Conservation (phyloP, 768 basidiomycete species). For the Psilocybe sp. region DNA sequence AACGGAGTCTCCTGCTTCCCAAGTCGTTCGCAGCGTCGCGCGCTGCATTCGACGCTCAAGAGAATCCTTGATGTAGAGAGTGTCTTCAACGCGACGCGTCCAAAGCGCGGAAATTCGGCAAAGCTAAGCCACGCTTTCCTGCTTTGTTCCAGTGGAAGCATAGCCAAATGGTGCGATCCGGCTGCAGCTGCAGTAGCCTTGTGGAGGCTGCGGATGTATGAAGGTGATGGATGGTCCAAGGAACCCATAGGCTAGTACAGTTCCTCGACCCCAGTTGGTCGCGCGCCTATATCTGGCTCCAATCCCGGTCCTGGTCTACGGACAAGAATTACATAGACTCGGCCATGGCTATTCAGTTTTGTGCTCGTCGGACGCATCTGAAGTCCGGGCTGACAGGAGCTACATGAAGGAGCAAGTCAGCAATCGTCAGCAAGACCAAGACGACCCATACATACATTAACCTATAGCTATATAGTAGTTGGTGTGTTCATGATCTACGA, state of each 20-base stretch:
- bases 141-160: constrained; percentile 49
- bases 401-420: no score
- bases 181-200: constrained; percentile 67
- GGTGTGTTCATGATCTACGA: no score
- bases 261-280: no score
- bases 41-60: constrained; percentile 45
- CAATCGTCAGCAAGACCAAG: no score
- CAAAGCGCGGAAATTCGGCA: constrained; percentile 39
- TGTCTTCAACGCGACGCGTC: constrained; percentile 26
- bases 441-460: no score
- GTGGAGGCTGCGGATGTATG: constrained; percentile 81
- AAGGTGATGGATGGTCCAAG: constrained; percentile 47
- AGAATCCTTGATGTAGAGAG: no score
- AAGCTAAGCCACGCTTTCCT: constrained; percentile 72
- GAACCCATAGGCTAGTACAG: neutral
- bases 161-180: constrained; percentile 53
- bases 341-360: neutral
- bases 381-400: no score
- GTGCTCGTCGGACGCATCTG: no score
- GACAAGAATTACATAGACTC: neutral
- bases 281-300: no score
- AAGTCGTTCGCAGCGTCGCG: constrained; percentile 54
- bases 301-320: constrained; percentile 12
- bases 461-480: no score
- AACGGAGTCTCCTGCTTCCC: constrained; percentile 68